A percentile compares a stretch with the other conserved stretches of the same genome.
These are phyloP conservation scores for Komagataella kurtzmanii DNA, from an alignment of 805 yeast species.

Conservation along the genomic window DNA sequence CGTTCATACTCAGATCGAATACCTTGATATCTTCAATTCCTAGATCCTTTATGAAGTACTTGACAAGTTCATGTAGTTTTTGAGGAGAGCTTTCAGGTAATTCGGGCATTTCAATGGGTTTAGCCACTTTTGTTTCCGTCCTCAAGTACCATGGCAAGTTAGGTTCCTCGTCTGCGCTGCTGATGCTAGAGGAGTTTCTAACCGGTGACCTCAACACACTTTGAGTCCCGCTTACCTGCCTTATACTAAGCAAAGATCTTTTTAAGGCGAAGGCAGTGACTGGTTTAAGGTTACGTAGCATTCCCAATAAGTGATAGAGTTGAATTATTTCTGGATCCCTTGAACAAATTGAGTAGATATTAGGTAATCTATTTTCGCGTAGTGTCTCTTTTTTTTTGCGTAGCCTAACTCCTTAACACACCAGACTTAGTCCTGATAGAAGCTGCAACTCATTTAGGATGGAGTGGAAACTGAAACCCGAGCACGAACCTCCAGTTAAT, in stretches of 20 bases:
- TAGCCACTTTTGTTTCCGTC: not conserved
- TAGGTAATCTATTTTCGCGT: not conserved
- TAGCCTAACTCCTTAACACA: no score
- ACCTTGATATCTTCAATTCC: conserved; percentile 53
- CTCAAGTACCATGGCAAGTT: not conserved
- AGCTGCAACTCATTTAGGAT: not conserved
- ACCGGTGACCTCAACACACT: not conserved
- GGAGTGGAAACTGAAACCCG: not conserved
- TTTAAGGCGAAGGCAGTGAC: not conserved
- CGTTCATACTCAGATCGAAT: conserved; percentile 43
- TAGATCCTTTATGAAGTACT: conserved; percentile 38
- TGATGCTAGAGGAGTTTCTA: not conserved
- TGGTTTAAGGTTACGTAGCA: not conserved
- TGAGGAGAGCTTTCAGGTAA: conserved; percentile 50
- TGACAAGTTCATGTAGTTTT: conserved; percentile 28
- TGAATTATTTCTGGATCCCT: not conserved
- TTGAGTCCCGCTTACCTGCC: not conserved
- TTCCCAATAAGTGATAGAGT: not conserved
- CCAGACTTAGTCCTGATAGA: not conserved
- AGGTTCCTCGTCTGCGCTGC: not conserved
- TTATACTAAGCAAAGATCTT: not conserved
- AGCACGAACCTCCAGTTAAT: not conserved
- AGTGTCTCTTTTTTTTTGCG: not conserved
- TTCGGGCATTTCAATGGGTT: conserved; percentile 29
- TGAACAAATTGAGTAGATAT: no score